Base-by-base conservation (phyloP, 345 rosid species). In the Chamaenerion angustifolium region DNA sequence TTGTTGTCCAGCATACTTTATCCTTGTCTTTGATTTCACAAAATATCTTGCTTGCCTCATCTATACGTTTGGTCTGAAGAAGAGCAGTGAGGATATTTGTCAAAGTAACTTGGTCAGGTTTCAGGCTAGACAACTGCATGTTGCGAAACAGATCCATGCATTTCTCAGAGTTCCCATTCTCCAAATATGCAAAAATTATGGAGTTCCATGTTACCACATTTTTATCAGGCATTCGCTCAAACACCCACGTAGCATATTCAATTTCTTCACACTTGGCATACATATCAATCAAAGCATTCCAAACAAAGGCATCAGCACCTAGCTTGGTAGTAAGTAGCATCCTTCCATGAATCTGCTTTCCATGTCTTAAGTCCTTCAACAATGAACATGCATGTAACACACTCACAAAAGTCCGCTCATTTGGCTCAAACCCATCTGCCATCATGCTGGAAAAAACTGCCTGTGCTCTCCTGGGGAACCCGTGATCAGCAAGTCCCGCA, bases 341-440 rank as follows among this genome's bases (percentile, higher is more conserved):
- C 71, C 71, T 77, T 16, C 79, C 77, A 31, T 77, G 81, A 45
- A 75, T 62, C 71, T 77, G 87, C 64, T 68, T 72, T 42, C 81
- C 81, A 12, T 47, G 57, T 47, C 72, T 76, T 58, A 75, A 65
- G 70, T 71, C 75, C 55, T 53, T 53, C 54, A 72, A 46, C 65
- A 64, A 71, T 8, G 81, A 42, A 49, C 83, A 76, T 4, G 80
- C 78, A 62, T 70, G 74, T 23, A 80, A 54, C 11, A 60, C 71
- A 37, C 83, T 77, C 61, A 77, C 81, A 19, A 56, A 55, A 14
- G 77, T 76, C 56, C 77, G 70, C 13, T 75, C 76, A 9, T 78
- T 70, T 1, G 75, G 70, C 66, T 19, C 62, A 52, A 61, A 46
- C 40, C 77, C 69, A 44, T 68, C 67, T n/a, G 16, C 55, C 16